Percentiles rank a stretch among this genome's conserved stretches.
Conservation (phyloP, 2,329 filamentous ascomycete genomes). For the Penicillium polonicum region DNA sequence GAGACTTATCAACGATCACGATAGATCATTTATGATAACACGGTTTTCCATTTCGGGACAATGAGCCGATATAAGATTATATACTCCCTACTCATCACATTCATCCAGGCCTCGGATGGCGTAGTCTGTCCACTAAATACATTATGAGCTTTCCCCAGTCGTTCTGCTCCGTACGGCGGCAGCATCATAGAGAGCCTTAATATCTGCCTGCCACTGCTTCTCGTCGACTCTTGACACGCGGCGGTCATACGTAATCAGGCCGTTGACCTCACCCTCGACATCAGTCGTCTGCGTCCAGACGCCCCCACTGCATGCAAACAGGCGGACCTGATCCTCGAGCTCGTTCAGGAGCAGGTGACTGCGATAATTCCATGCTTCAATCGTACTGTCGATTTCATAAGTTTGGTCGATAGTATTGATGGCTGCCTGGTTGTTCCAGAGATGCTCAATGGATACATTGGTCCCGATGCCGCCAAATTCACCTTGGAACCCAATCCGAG, state of each 20-base stretch:
- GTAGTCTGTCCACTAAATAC: background rate
- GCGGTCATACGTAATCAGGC: constrained; percentile 67
- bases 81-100: background rate
- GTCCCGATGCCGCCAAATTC: constrained; percentile 70
- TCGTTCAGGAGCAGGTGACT: constrained; percentile 53
- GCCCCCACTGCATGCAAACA: constrained; percentile 63
- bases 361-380: constrained; percentile 66
- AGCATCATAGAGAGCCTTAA: constrained; percentile 59
- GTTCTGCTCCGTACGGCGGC: constrained; percentile 35
- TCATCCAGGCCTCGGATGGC: background rate
- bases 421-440: constrained; percentile 63
- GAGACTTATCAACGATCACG: background rate
- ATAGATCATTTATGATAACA: background rate
- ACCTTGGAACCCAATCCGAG: constrained; percentile 66
- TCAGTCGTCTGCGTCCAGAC: constrained; percentile 74
- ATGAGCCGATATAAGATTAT: constrained; percentile 1
- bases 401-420: constrained; percentile 63
- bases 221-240: constrained; percentile 55
- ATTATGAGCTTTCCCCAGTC: background rate
- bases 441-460: constrained; percentile 61
- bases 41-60: background rate
- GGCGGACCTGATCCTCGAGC: constrained; percentile 50
- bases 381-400: constrained; percentile 62
- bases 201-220: constrained; percentile 60
- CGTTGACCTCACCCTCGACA: constrained; percentile 73